phyloP scores from a whole-genome alignment of 495 filamentous ascomycete species.

The Penicillium bialowiezense region DNA sequence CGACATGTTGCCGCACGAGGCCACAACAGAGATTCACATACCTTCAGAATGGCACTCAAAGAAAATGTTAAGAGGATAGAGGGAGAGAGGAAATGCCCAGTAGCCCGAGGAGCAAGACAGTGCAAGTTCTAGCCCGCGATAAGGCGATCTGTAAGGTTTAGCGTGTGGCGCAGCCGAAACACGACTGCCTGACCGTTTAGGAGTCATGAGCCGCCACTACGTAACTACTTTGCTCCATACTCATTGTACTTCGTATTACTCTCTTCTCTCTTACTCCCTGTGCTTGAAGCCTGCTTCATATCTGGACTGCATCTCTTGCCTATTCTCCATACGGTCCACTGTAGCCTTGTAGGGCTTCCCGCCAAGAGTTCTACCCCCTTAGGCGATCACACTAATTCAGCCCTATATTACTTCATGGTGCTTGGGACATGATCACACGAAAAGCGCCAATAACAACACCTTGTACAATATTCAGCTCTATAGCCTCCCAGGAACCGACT shows the following conservation, averaged over 20 bases:
- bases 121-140: not conserved
- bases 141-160: slow-evolving; percentile 18
- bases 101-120: no score
- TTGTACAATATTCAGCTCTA: no score
- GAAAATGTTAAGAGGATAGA: not conserved
- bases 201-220: not conserved
- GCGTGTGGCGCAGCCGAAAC: slow-evolving; percentile 1
- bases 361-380: no score
- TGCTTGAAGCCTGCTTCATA: no score
- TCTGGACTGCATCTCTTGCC: no score
- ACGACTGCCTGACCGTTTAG: not conserved
- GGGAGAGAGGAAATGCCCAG: not conserved
- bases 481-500: no score
- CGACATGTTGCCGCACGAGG: not conserved
- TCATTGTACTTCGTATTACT: not conserved
- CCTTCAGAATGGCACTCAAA: not conserved
- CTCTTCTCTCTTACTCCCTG: no score
- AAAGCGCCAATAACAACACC: no score
- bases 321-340: not conserved
- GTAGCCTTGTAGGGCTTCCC: not conserved
- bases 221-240: not conserved
- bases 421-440: no score
- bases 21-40: not conserved
- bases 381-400: no score
- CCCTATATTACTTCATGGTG: no score